Evolutionary conservation across 2,329 filamentous ascomycete species (phyloP), one percentile per base, ranked within the genome.

Genomic region (Botrytis paeoniae): DNA sequence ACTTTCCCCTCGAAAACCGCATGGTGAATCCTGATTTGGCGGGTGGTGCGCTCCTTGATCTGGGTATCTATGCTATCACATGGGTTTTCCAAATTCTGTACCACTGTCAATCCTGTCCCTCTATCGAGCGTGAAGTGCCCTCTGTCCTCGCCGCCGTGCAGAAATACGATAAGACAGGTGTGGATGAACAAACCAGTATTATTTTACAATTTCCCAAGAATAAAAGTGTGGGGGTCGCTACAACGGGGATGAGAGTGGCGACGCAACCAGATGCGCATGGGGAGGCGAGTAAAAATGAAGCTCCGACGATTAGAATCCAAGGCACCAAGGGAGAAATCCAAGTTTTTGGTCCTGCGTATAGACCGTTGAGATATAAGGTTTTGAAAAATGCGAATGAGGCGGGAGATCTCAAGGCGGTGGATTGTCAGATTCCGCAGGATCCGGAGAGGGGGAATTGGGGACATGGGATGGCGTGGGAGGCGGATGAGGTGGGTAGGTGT

Each of bases 41-140:
- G 0, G 91, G 91, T 14, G 91, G 91, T 48, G 88, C 87, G 5
- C 81, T 93, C 41, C 84, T 93, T 37, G 91, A 93, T 82, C 82
- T 93, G 70, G 91, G 91, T 22, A 90, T 93, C 78, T 93, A 93
- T 80, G 85, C 88, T 60, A 80, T 93, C 71, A 92, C 90, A 20
- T 93, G 91, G 91, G 86, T 91, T 59, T 92, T 91, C 83, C 89
- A 92, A 80, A 89, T 87, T 37, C 83, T 93, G n/a, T 93, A 92
- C 81, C 88, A 89, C 78, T 89, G 88, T 3, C 87, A 91, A 45
- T n/a, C 39, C 35, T 45, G 63, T 39, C 22, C 65, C 69, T 81
- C 81, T 8, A 69, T 64, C 29, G 63, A 75, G 60, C 74, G 75
- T 59, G 77, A 88, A 78, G 79, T 85, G 12, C 91, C 91, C 0